These are phyloP conservation scores for Neltuma alba DNA, from an alignment of 306 rosid species.

Conservation along the genomic window DNA sequence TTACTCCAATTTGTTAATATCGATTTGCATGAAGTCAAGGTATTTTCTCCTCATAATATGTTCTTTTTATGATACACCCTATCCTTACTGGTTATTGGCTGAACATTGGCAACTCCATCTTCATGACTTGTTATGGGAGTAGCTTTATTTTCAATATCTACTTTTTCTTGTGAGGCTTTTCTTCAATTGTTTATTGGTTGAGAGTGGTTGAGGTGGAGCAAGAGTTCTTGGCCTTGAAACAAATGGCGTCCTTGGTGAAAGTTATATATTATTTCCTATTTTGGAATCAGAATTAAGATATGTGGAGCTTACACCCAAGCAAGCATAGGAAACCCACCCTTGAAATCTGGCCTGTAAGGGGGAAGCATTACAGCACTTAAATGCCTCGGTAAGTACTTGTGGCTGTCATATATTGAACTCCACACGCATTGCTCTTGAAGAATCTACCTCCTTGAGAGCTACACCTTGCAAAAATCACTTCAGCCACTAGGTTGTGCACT, in stretches of 20 bases:
- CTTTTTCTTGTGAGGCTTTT: constrained; percentile 14
- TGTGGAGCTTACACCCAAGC: not conserved
- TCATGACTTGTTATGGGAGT: not conserved
- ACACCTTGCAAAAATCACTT: not conserved
- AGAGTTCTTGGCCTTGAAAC: constrained; percentile 8
- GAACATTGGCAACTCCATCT: not conserved
- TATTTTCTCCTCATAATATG: constrained; percentile 34
- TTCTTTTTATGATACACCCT: not conserved
- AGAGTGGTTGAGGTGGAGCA: constrained; percentile 11
- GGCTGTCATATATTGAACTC: not conserved
- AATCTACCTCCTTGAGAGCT: not conserved
- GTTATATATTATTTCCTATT: constrained; percentile 5
- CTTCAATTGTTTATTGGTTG: constrained; percentile 20
- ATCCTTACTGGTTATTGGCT: constrained; percentile 19
- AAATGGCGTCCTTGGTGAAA: constrained; percentile 19
- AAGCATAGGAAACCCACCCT: not conserved
- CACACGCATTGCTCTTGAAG: not conserved
- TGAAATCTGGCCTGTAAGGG: not conserved
- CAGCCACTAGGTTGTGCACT: not conserved
- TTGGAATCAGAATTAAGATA: not conserved
- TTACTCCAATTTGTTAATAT: constrained; percentile 89
- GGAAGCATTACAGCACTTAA: not conserved
- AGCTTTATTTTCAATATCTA: constrained; percentile 21
- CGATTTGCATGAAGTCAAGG: constrained; percentile 99
- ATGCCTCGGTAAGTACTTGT: not conserved